Conservation (phyloP, 257 asterid species). For the Eucommia ulmoides region DNA sequence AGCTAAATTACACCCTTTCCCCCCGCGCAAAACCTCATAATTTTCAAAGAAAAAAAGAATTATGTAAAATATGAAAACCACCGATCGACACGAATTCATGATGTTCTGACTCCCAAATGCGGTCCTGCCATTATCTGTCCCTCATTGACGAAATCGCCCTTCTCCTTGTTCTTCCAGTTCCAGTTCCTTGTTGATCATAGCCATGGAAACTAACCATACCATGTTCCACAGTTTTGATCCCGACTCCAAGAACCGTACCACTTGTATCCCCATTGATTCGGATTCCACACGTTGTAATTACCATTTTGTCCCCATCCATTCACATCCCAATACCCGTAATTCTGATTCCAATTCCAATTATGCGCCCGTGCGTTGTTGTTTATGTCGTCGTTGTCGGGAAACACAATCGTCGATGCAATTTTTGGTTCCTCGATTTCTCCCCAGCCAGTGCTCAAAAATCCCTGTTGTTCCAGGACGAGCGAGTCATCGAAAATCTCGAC, state of each 20-base stretch:
- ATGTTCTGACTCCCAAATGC: too few species aligned
- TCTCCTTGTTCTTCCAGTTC: constrained; percentile 11
- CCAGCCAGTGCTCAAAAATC: constrained; percentile 41
- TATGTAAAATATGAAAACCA: too few species aligned
- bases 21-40: too few species aligned
- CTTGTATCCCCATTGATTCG: constrained; percentile 11
- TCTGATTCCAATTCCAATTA: constrained; percentile 1
- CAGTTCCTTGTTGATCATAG: constrained; percentile 6
- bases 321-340: constrained; percentile 10
- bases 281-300: constrained; percentile 10
- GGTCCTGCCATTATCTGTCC: too few species aligned
- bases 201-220: constrained; percentile 18
- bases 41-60: too few species aligned
- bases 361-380: constrained; percentile 20
- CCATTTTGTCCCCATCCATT: constrained; percentile 20
- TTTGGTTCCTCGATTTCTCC: constrained; percentile 38
- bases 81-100: too few species aligned
- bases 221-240: constrained; percentile 11
- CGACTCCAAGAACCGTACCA: constrained; percentile 11
- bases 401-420: constrained; percentile 13
- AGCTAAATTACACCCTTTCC: too few species aligned
- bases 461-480: constrained; percentile 26
- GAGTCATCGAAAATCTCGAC: constrained; percentile 54
- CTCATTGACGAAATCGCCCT: constrained; percentile 8
- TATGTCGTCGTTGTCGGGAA: too few species aligned